Evolutionary conservation across 2,329 filamentous ascomycete genomes (phyloP).

Genomic region (Apiospora phragmitis): DNA sequence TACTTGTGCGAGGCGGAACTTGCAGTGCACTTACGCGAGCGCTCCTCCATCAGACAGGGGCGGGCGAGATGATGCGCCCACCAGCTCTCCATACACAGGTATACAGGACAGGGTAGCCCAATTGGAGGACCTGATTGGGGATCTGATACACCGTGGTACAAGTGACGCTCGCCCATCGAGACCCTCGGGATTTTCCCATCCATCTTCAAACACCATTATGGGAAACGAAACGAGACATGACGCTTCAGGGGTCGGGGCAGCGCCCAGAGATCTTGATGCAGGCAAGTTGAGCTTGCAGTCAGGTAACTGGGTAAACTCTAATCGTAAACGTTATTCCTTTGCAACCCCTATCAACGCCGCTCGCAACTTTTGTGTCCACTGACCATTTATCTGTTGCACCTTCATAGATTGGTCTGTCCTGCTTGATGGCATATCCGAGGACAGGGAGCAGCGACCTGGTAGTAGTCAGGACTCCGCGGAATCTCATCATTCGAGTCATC

Average conservation of each 20-base stretch:
- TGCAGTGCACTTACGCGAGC: background rate
- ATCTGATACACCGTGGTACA: background rate
- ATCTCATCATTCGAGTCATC: background rate
- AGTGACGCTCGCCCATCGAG: background rate
- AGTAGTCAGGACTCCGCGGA: background rate
- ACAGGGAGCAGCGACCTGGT: background rate
- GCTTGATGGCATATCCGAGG: background rate
- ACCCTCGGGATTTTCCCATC: background rate
- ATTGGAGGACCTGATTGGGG: background rate
- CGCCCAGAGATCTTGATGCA: background rate
- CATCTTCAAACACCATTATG: background rate
- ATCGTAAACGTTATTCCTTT: background rate
- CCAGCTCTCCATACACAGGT: background rate
- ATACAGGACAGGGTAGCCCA: background rate
- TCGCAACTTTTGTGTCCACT: background rate
- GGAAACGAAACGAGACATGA: no score
- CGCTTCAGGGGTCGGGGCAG: background rate
- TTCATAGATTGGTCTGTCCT: background rate
- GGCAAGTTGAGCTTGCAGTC: background rate
- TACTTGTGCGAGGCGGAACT: constrained; percentile 18
- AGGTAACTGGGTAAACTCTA: background rate
- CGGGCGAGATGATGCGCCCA: background rate
- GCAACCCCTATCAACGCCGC: background rate
- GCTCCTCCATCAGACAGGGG: background rate
- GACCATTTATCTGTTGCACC: background rate